These are phyloP conservation scores for Yamadazyma ubonensis DNA, from an alignment of 805 yeast species.

Conservation along the genomic window DNA sequence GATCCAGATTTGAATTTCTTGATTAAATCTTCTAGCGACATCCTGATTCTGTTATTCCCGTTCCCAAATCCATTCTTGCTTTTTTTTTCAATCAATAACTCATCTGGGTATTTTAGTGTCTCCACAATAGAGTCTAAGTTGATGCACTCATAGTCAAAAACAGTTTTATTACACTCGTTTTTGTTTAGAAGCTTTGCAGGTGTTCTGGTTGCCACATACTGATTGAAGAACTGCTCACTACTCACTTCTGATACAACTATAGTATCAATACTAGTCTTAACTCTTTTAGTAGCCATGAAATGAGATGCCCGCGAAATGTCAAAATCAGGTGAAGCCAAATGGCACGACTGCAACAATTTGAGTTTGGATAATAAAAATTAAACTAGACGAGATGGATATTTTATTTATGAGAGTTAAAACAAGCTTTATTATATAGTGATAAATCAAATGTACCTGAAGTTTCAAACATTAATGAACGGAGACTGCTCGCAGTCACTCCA, in stretches of 20 bases:
- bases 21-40: conserved; percentile 52
- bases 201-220: conserved; percentile 41
- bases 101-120: conserved; percentile 34
- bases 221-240: conserved; percentile 30
- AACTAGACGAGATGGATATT: too few species aligned
- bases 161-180: conserved; percentile 34
- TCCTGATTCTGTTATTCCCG: conserved; percentile 52
- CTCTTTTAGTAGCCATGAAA: conserved; percentile 4
- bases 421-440: too few species aligned
- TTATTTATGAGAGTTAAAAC: too few species aligned
- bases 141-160: conserved; percentile 24
- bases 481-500: too few species aligned
- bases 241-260: background rate
- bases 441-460: too few species aligned
- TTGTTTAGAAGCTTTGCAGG: conserved; percentile 43
- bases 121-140: conserved; percentile 33
- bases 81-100: conserved; percentile 59
- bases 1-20: conserved; percentile 42
- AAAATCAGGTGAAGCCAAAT: too few species aligned
- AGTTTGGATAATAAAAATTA: too few species aligned
- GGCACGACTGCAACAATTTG: too few species aligned
- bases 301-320: background rate
- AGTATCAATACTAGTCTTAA: conserved; percentile 1
- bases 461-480: too few species aligned
- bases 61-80: conserved; percentile 63